These are phyloP conservation scores for Hibiscus tridactylites DNA, from an alignment of 345 rosid species.

Conservation along the genomic window DNA sequence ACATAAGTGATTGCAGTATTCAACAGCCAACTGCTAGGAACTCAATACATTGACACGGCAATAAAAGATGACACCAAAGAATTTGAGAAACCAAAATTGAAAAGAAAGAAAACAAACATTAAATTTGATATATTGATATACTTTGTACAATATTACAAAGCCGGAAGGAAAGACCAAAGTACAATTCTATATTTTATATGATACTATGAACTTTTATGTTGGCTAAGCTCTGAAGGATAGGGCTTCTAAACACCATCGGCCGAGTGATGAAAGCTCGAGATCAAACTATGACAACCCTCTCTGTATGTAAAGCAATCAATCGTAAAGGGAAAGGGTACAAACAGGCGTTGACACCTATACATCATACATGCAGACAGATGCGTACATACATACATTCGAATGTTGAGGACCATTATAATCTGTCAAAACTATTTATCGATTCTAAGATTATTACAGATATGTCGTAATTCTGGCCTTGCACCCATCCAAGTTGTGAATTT, in stretches of 20 bases:
- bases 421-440: constrained; percentile 44
- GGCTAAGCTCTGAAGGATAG: neutral
- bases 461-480: constrained; percentile 85
- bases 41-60: constrained; percentile 27
- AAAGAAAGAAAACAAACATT: too few species aligned
- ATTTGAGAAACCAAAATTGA: too few species aligned
- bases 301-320: neutral
- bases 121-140: too few species aligned
- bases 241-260: neutral
- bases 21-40: constrained; percentile 60
- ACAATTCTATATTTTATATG: neutral
- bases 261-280: neutral
- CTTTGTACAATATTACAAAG: neutral
- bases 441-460: constrained; percentile 79
- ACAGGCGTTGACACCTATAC: constrained; percentile 15
- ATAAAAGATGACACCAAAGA: too few species aligned
- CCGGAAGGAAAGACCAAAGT: neutral
- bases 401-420: constrained; percentile 3
- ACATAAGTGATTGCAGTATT: constrained; percentile 44
- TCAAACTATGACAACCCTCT: neutral
- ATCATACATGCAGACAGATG: neutral
- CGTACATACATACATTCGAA: constrained; percentile 20
- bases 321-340: neutral
- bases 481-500: constrained; percentile 70
- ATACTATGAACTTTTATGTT: neutral